Conservation (phyloP, 2,329 filamentous ascomycete genomes). For the Monilinia vaccinii-corymbosi region DNA sequence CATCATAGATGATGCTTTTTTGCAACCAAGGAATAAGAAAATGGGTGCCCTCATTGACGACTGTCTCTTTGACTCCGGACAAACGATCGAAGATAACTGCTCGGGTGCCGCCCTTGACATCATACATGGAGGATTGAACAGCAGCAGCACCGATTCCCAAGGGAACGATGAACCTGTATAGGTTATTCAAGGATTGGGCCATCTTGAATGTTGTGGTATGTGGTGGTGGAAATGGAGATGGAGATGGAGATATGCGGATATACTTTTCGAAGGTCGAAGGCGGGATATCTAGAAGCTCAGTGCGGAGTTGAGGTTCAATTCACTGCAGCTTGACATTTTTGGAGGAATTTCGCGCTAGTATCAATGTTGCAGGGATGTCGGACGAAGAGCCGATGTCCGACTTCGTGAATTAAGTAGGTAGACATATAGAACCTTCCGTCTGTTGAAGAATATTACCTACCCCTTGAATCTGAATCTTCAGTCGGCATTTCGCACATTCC, state of each 20-base stretch:
- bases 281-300: conserved; percentile 7
- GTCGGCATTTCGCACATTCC: conserved; percentile 6
- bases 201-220: conserved; percentile 26
- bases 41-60: conserved; percentile 93
- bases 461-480: conserved; percentile 6
- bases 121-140: conserved; percentile 78
- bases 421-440: not conserved
- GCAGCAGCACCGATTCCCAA: conserved; percentile 58
- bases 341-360: conserved; percentile 22
- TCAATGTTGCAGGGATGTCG: conserved; percentile 9
- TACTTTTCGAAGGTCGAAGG: conserved; percentile 8
- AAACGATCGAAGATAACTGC: conserved; percentile 97
- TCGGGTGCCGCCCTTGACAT: conserved; percentile 88
- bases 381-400: conserved; percentile 13
- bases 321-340: conserved; percentile 21
- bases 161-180: conserved; percentile 66
- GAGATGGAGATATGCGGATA: conserved; percentile 8
- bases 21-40: conserved; percentile 96
- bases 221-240: conserved; percentile 1
- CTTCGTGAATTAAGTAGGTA: not conserved
- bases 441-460: not conserved
- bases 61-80: conserved; percentile 82
- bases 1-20: conserved; percentile 89
- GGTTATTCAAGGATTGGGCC: conserved; percentile 46
- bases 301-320: not conserved